Conservation (phyloP, 2,329 filamentous ascomycete species). For the Thielaviopsis punctulata region DNA sequence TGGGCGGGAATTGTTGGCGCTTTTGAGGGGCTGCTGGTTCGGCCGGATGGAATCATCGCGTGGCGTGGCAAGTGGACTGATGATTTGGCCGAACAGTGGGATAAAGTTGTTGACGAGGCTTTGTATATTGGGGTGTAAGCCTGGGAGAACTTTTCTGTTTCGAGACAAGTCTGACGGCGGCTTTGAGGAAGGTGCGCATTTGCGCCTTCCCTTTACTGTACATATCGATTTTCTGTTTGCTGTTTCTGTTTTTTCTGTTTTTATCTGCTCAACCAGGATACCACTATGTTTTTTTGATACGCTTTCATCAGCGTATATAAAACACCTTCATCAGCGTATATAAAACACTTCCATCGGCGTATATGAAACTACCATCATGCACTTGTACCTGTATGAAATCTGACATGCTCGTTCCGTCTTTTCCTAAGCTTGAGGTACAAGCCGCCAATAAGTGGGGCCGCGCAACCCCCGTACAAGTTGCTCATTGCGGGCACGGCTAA, state of each 20-base stretch:
- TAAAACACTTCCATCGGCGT: too few relatives aligned
- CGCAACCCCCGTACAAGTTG: not conserved
- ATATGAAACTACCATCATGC: too few relatives aligned
- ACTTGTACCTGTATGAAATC: too few relatives aligned
- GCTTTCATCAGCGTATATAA: conserved; percentile 1
- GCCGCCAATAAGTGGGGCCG: not conserved
- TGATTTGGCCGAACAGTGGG: not conserved
- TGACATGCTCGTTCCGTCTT: too few relatives aligned
- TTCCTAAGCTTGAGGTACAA: not conserved
- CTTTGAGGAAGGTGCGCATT: not conserved
- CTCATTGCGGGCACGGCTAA: not conserved
- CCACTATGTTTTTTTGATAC: conserved; percentile 1
- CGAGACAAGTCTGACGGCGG: not conserved
- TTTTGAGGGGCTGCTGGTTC: not conserved
- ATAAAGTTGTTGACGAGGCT: not conserved
- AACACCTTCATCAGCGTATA: not conserved
- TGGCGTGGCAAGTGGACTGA: conserved; percentile 2
- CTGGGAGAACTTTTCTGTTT: not conserved
- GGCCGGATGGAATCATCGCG: conserved; percentile 5
- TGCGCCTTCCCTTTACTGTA: not conserved
- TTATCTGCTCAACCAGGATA: conserved; percentile 7
- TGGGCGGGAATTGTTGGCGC: not conserved
- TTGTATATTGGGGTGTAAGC: not conserved
- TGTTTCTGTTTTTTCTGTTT: not conserved
- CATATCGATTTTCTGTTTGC: not conserved